Evolutionary conservation across 225 moss, liverwort and hornwort genomes (phyloP).

Genomic region (Marchantia paleacea): DNA sequence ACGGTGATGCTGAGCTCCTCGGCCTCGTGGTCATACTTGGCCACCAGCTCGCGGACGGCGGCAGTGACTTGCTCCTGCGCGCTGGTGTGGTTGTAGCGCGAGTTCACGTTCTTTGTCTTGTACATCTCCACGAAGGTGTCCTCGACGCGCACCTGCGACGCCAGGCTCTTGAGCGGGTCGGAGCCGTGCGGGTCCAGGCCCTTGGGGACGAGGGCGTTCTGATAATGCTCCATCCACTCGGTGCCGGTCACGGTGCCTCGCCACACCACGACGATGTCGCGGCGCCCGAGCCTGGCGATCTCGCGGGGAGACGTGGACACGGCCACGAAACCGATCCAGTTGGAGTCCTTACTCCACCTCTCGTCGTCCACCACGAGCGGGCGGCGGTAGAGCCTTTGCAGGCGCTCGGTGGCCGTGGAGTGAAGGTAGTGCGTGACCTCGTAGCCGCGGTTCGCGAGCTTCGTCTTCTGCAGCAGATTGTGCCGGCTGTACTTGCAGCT

Average conservation of each 20-base stretch:
- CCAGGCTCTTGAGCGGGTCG: too few relatives aligned
- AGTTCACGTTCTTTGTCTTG: too few relatives aligned
- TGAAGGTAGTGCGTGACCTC: conserved; percentile 66
- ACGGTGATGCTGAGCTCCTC: neutral
- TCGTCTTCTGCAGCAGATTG: conserved; percentile 47
- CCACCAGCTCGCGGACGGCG: neutral
- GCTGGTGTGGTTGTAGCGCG: neutral
- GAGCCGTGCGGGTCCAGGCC: too few relatives aligned
- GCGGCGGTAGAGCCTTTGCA: too few relatives aligned
- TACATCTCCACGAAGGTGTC: neutral
- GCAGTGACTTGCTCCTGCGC: neutral
- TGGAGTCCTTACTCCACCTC: neutral
- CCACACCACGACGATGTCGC: conserved; percentile 7
- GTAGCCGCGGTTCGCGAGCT: conserved; percentile 59
- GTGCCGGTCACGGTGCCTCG: neutral
- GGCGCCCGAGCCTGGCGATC: neutral
- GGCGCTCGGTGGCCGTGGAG: conserved; percentile 36
- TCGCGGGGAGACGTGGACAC: neutral
- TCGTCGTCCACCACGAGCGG: too few relatives aligned
- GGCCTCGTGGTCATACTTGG: neutral
- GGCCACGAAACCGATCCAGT: conserved; percentile 12
- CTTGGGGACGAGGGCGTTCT: neutral
- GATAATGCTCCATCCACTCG: neutral
- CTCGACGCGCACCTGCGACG: neutral
- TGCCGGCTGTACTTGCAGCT: conserved; percentile 49